phyloP scores from a whole-genome alignment of 2,329 filamentous ascomycete species.

The Fusarium coicis region DNA sequence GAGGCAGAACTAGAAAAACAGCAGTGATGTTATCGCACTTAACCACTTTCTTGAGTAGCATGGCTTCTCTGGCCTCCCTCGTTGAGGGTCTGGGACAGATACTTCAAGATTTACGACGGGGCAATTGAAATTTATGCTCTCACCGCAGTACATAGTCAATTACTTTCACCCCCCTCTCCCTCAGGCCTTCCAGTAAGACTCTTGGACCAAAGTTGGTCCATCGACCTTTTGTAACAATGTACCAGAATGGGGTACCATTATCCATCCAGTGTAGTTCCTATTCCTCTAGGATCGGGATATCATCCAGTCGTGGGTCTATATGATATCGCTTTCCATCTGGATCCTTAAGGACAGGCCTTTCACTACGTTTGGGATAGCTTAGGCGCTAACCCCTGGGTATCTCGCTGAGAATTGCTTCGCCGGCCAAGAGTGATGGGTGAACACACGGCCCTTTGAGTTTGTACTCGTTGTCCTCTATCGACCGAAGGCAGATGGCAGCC shows the following conservation, averaged over 20 bases:
- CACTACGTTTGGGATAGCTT: neutral
- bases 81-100: neutral
- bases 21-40: accelerated
- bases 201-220: constrained; percentile 1
- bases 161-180: neutral
- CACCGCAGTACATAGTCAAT: neutral
- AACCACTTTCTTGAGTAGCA: too few relatives aligned
- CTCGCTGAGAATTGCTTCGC: neutral
- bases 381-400: neutral
- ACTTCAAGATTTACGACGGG: accelerated
- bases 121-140: neutral
- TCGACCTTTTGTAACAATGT: neutral
- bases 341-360: neutral
- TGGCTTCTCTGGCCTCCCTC: too few relatives aligned
- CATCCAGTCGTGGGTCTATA: neutral
- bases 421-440: neutral
- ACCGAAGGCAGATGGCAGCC: neutral
- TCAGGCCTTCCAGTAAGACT: neutral
- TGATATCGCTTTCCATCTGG: neutral
- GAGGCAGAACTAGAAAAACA: neutral
- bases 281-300: neutral
- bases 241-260: neutral
- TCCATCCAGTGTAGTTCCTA: neutral
- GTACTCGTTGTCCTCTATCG: neutral
- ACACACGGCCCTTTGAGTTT: constrained; percentile 1